phyloP scores from a whole-genome alignment of 495 filamentous ascomycete genomes.

The Hyaloscypha hepaticicola region DNA sequence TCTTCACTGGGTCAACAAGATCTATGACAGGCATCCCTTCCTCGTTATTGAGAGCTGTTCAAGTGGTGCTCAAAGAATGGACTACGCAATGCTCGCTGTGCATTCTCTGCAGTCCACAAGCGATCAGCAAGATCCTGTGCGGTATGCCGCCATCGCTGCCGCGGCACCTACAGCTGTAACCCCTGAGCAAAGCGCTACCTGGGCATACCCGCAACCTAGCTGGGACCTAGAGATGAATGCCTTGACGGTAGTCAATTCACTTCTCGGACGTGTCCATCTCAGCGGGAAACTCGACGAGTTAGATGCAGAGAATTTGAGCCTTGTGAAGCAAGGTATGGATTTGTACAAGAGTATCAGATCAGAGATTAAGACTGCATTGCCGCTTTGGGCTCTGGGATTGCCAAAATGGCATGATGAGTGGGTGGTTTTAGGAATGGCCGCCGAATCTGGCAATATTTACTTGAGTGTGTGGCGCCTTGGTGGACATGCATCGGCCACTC shows the following conservation, averaged over 20 bases:
- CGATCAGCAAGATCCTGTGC: constrained; percentile 10
- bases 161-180: constrained; percentile 9
- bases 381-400: background rate
- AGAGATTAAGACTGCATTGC: background rate
- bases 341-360: background rate
- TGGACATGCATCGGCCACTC: background rate
- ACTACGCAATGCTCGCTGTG: constrained; percentile 1
- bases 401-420: constrained; percentile 5
- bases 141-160: constrained; percentile 7
- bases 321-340: background rate
- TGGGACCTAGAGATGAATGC: constrained; percentile 5
- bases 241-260: constrained; percentile 2
- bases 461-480: background rate
- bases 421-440: background rate
- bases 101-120: constrained; percentile 10
- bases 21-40: background rate
- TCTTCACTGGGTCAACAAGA: background rate
- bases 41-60: constrained; percentile 12
- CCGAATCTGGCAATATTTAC: background rate
- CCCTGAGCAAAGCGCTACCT: constrained; percentile 9
- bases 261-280: constrained; percentile 10
- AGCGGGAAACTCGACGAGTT: constrained; percentile 2
- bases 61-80: constrained; percentile 10
- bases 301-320: background rate
- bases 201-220: constrained; percentile 6